Percentiles rank a stretch among this genome's conserved stretches.
Evolutionary conservation across 2,329 filamentous ascomycete genomes (phyloP).

Genomic region (Colletotrichum acutatum): DNA sequence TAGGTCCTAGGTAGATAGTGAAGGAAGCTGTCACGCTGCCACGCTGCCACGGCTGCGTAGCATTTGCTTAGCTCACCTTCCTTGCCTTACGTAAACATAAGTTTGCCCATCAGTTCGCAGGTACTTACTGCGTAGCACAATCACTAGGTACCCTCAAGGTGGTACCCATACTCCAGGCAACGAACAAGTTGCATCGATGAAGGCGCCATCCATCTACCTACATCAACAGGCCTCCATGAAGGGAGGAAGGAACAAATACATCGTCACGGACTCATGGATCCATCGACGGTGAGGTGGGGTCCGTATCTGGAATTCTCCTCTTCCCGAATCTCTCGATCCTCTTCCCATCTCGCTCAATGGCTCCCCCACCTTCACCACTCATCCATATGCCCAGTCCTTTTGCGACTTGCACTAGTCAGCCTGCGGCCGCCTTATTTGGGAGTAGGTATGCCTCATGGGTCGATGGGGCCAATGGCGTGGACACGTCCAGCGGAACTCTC

Average conservation of each 20-base stretch:
- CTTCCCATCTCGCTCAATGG: background rate
- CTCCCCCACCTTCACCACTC: background rate
- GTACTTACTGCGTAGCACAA: too few relatives aligned
- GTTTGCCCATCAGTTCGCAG: background rate
- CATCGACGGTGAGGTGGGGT: background rate
- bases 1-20: too few relatives aligned
- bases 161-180: background rate
- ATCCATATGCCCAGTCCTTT: background rate
- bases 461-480: background rate
- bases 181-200: background rate
- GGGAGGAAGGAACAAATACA: background rate
- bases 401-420: slow-evolving; percentile 7
- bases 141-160: too few relatives aligned
- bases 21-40: background rate
- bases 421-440: slow-evolving; percentile 7
- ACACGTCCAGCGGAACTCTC: background rate
- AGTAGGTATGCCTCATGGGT: background rate
- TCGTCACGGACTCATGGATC: background rate
- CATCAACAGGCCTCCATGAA: background rate
- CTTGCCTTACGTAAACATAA: background rate
- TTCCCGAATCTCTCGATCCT: background rate
- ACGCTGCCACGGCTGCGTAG: too few relatives aligned
- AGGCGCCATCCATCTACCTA: background rate
- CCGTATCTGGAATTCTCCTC: background rate
- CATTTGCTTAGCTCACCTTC: background rate